Evolutionary conservation across 2,329 filamentous ascomycete genomes (phyloP).

Genomic region (Metarhizium rileyi): DNA sequence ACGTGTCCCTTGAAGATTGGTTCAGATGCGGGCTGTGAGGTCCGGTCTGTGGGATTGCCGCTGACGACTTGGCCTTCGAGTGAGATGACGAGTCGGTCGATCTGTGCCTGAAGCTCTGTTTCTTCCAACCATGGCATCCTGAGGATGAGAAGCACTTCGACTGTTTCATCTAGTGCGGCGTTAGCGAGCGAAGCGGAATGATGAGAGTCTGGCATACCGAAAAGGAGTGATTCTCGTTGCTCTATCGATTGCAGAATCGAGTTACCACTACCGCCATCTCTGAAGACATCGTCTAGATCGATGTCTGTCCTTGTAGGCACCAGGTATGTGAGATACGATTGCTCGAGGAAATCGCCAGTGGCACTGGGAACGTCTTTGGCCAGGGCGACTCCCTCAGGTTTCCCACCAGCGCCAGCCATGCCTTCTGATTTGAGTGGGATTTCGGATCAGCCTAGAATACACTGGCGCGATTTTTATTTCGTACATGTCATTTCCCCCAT

Average conservation of each 20-base stretch:
- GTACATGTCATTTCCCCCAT: neutral
- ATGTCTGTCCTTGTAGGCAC: conserved; percentile 48
- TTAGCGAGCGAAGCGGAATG: conserved; percentile 15
- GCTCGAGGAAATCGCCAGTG: conserved; percentile 38
- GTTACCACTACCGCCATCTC: conserved; percentile 30
- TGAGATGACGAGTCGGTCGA: conserved; percentile 53
- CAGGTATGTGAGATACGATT: conserved; percentile 50
- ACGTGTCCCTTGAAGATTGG: conserved; percentile 48
- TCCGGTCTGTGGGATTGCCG: conserved; percentile 37
- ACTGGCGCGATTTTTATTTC: conserved; percentile 1
- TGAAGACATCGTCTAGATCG: conserved; percentile 42
- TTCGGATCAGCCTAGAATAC: conserved; percentile 10
- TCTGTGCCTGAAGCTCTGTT: conserved; percentile 43
- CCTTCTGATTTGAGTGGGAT: neutral
- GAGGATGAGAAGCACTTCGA: conserved; percentile 59
- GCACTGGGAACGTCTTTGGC: conserved; percentile 14
- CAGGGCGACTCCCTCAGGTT: conserved; percentile 12
- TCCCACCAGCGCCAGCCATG: conserved; percentile 15
- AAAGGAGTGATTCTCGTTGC: conserved; percentile 57
- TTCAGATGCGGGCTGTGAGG: conserved; percentile 42
- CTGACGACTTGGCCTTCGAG: conserved; percentile 59
- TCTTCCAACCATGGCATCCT: conserved; percentile 53
- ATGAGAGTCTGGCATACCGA: conserved; percentile 43
- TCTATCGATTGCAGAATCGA: conserved; percentile 47
- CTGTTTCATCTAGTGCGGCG: conserved; percentile 55